Conservation (phyloP, 2,329 filamentous ascomycete species). For the Aspergillus felis region DNA sequence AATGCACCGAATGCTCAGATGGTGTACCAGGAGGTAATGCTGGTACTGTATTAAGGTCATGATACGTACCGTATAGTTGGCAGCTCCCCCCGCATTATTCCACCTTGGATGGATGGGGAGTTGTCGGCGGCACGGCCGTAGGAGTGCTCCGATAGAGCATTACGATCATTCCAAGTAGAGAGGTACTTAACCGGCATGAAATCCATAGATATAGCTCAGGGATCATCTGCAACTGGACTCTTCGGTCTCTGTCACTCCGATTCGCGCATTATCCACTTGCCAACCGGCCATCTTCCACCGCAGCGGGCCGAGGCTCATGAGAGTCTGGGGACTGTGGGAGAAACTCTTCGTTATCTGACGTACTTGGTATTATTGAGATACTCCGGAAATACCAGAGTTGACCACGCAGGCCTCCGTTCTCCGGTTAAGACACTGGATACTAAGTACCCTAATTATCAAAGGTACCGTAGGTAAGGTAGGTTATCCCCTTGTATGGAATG, state of each 20-base stretch:
- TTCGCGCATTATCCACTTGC: background rate
- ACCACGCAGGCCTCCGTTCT: background rate
- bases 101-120: background rate
- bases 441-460: no score
- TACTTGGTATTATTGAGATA: background rate
- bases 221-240: background rate
- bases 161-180: no score
- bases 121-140: background rate
- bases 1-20: background rate
- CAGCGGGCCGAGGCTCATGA: background rate
- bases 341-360: background rate
- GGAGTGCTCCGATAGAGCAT: background rate
- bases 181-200: background rate
- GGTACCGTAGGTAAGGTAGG: no score
- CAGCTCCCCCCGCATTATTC: conserved; percentile 7
- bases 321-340: background rate
- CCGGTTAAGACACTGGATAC: background rate
- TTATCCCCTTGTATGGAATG: background rate
- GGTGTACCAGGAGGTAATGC: background rate
- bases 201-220: background rate
- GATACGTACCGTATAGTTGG: background rate
- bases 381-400: background rate
- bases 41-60: background rate
- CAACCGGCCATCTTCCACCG: background rate
- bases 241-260: background rate